Base-by-base conservation (phyloP, 225 moss, liverwort and hornwort species). In the Marchantia polymorpha region DNA sequence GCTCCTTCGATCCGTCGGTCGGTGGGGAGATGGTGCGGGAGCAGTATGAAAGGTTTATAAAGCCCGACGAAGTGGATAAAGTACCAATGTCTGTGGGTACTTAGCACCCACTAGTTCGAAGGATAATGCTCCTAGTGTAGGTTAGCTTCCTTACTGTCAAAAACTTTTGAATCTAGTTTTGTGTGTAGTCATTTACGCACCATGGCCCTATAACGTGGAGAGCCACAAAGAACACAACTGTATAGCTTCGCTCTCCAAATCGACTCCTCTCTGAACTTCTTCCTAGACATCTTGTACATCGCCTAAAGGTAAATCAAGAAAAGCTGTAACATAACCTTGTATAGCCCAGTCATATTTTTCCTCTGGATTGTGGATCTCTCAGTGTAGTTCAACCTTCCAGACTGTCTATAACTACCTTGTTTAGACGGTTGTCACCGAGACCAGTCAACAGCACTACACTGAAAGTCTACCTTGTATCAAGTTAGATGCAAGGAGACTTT, bases 1-100 rank as follows among this genome's bases (percentile, higher is more conserved):
- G 94, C 81, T 83, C 85, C 58, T 94, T 94, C 77, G 92, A 94
- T 84, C 90, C 92, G 64, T 87, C 90, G 23, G 81, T 81, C 53
- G 92, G 91, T 16, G 91, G 94, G 66, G 80, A 82, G 25, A 90
- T 92, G 87, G 79, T 66, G 51, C 81, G 90, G 64, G 86, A 77
- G 79, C 86, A 89, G 79, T 83, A 78, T 52, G 78, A 79, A 26
- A 88, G 81, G 81, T 90, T 88, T 75, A 73, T 78, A 25, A 86
- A 83, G 80, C 63, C 82, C 30, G 73, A 84, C 51, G 84, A 77
- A 69, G 81, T 52, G 2, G 80, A 80, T 47, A 76, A 48, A 52
- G 7, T 52, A 46, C 52, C 65, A 8, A 23, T 19, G 74, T 54
- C 29, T 64, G n/a, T 51, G 12, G 73, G 29, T 29, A 74, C 73